A percentile compares a stretch with the other conserved stretches of the same genome.
These are phyloP conservation scores for Nothophytophthora sp. DNA, from an alignment of 352 stramenopile species.

Conservation along the genomic window DNA sequence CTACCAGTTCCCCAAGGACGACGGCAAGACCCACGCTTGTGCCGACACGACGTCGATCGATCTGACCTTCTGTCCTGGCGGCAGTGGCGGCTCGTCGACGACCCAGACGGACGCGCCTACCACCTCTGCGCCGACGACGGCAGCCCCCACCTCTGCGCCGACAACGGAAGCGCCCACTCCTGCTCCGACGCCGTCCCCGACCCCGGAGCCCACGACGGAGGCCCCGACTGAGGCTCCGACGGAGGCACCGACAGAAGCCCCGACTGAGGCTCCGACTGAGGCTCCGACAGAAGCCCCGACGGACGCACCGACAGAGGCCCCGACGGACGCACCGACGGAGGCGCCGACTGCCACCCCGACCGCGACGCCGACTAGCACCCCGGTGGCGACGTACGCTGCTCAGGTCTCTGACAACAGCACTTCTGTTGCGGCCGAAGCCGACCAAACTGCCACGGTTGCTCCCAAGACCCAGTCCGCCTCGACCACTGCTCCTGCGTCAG, in stretches of 20 bases:
- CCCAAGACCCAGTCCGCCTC: slow-evolving; percentile 15
- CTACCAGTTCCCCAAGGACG: slow-evolving; percentile 58
- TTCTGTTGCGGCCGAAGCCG: slow-evolving; percentile 8
- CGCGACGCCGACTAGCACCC: slow-evolving; percentile 8
- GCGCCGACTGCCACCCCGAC: neutral
- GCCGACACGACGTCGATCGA: slow-evolving; percentile 33
- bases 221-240: neutral
- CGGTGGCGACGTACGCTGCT: slow-evolving; percentile 6
- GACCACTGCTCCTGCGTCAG: neutral
- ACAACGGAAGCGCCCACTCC: neutral
- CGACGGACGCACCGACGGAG: neutral
- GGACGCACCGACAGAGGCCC: neutral
- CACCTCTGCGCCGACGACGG: neutral
- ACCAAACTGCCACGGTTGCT: slow-evolving; percentile 16
- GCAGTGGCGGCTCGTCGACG: neutral
- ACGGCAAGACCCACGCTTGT: slow-evolving; percentile 58
- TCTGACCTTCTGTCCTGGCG: slow-evolving; percentile 50
- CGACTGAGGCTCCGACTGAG: neutral
- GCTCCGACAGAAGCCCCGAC: slow-evolving; percentile 2
- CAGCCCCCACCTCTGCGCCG: neutral
- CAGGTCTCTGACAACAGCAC: slow-evolving; percentile 27
- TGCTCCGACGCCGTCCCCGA: slow-evolving; percentile 1
- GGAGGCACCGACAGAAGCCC: neutral
- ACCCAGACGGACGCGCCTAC: slow-evolving; percentile 9
- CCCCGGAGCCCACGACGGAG: slow-evolving; percentile 3